These are phyloP conservation scores for Septoria linicola DNA, from an alignment of 2,329 filamentous ascomycete species.

Conservation along the genomic window DNA sequence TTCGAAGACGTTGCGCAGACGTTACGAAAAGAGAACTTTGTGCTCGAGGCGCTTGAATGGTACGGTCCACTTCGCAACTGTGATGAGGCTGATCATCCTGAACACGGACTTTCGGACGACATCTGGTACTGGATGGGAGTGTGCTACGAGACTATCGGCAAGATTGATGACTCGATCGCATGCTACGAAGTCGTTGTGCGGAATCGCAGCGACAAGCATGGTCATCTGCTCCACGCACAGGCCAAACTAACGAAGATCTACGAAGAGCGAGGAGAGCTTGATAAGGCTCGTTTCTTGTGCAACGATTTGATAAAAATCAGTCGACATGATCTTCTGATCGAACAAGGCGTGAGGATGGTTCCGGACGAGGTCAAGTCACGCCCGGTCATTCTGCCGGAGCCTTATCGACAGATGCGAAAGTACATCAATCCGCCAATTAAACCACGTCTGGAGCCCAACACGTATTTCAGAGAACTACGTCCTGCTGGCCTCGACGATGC, in stretches of 20 bases:
- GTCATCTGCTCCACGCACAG: constrained; percentile 13
- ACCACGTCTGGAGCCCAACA: constrained; percentile 8
- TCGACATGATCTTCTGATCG: constrained; percentile 29
- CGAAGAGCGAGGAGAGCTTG: constrained; percentile 66
- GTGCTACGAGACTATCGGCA: constrained; percentile 66
- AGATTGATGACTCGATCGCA: constrained; percentile 69
- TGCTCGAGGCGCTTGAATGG: constrained; percentile 58
- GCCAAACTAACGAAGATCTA: constrained; percentile 72
- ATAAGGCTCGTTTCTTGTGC: constrained; percentile 74
- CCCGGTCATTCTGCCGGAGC: constrained; percentile 11
- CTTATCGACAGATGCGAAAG: constrained; percentile 4
- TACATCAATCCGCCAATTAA: constrained; percentile 10
- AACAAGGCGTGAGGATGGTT: constrained; percentile 26
- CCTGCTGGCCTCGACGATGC: background rate
- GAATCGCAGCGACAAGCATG: constrained; percentile 21
- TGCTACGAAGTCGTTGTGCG: constrained; percentile 70
- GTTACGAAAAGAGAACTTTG: constrained; percentile 52
- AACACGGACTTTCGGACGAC: constrained; percentile 42
- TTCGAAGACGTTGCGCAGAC: constrained; percentile 68
- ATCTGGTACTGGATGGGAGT: constrained; percentile 58
- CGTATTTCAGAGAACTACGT: constrained; percentile 9
- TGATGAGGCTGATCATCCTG: constrained; percentile 40
- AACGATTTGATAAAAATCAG: constrained; percentile 70
- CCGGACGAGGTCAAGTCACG: constrained; percentile 17
- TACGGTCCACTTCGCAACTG: constrained; percentile 50